Percentiles rank a stretch among this genome's conserved stretches.
phyloP scores from a whole-genome alignment of 257 asterid species.

The Lavandula angustifolia region DNA sequence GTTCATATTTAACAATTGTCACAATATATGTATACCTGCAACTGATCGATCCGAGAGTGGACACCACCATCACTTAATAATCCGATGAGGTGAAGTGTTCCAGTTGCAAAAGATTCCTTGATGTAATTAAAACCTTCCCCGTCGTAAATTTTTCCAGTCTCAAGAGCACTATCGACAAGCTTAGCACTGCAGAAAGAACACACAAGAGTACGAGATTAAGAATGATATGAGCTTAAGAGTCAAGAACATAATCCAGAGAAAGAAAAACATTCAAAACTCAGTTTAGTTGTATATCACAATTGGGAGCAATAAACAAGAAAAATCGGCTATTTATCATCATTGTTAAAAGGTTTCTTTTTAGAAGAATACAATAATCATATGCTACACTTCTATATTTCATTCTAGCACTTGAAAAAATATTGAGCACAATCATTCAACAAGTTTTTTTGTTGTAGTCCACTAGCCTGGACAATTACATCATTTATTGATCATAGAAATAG shows the following conservation, averaged over 20 bases:
- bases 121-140: conserved; percentile 81
- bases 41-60: conserved; percentile 83
- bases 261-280: neutral
- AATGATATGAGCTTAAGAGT: neutral
- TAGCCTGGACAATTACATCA: neutral
- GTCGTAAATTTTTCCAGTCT: conserved; percentile 72
- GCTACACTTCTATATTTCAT: neutral
- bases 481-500: neutral
- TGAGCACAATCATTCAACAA: conserved; percentile 7
- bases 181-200: conserved; percentile 57
- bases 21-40: conserved; percentile 52
- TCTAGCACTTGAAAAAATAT: conserved; percentile 20
- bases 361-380: neutral
- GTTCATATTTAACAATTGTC: neutral
- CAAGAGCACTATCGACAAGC: conserved; percentile 94
- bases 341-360: neutral
- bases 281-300: neutral
- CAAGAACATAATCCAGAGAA: neutral
- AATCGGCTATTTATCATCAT: neutral
- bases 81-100: conserved; percentile 88
- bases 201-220: conserved; percentile 11
- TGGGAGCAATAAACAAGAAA: neutral
- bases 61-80: conserved; percentile 94
- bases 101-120: conserved; percentile 65
- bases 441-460: neutral